Evolutionary conservation across 2,329 filamentous ascomycete genomes (phyloP).

Genomic region (Ceratocystis eucalypticola): DNA sequence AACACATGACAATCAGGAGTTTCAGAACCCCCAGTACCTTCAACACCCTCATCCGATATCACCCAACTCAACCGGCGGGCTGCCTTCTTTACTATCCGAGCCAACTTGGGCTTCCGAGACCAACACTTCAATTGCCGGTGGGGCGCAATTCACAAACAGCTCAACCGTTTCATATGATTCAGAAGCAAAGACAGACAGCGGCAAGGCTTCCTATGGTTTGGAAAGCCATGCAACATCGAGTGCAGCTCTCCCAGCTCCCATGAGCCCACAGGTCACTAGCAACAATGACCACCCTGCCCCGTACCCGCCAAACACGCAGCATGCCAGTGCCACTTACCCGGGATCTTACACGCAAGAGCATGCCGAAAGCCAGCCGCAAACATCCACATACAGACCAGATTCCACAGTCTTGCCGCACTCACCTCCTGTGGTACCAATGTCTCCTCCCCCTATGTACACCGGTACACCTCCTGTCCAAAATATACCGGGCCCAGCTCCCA

Average conservation of each 20-base stretch:
- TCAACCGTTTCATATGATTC: neutral
- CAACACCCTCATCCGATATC: neutral
- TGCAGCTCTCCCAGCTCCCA: neutral
- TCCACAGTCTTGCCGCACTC: neutral
- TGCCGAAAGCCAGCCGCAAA: neutral
- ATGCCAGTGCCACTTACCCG: neutral
- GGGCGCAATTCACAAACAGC: neutral
- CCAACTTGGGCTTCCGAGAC: neutral
- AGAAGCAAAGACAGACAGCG: neutral
- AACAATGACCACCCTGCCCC: neutral
- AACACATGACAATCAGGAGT: neutral
- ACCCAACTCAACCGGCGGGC: neutral
- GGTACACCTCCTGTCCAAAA: neutral
- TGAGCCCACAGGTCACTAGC: neutral
- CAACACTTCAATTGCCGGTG: neutral
- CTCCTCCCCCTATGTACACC: slow-evolving; percentile 1
- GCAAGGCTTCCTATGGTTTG: neutral
- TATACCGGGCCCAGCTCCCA: neutral
- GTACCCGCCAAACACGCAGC: neutral
- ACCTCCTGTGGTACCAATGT: neutral
- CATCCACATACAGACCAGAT: neutral
- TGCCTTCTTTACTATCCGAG: neutral
- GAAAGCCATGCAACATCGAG: neutral
- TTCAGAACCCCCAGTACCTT: neutral
- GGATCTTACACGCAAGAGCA: neutral